Conservation (phyloP, 75 land plant species). For the Ceratopteris richardii region DNA sequence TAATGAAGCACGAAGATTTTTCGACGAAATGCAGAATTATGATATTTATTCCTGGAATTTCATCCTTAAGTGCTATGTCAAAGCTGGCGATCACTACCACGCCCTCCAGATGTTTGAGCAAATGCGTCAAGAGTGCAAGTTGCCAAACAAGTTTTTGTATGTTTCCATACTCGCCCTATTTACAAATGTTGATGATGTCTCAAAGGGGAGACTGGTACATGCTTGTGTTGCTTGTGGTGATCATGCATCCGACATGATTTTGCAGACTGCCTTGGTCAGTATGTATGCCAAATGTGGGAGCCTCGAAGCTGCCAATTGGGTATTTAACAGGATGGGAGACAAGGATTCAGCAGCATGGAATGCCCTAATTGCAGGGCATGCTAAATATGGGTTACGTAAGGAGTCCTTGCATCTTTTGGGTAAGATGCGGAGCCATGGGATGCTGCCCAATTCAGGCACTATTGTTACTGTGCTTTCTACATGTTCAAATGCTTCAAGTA, state of each 20-base stretch:
- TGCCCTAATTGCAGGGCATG: slow-evolving; percentile 32
- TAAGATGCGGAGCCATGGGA: slow-evolving; percentile 15
- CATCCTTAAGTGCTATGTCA: slow-evolving; percentile 41
- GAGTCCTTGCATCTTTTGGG: slow-evolving; percentile 26
- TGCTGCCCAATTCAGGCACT: slow-evolving; percentile 41
- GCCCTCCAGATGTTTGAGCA: slow-evolving; percentile 28
- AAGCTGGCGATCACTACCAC: slow-evolving; percentile 10
- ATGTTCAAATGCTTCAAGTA: slow-evolving; percentile 40
- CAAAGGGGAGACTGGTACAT: slow-evolving; percentile 6
- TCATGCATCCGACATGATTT: slow-evolving; percentile 21
- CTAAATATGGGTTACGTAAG: slow-evolving; percentile 18
- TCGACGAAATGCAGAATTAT: slow-evolving; percentile 26
- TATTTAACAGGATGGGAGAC: slow-evolving; percentile 14
- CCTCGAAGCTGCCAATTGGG: slow-evolving; percentile 12
- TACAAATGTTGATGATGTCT: not conserved
- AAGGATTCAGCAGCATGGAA: slow-evolving; percentile 39
- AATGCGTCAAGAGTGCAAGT: slow-evolving; percentile 34
- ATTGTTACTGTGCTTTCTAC: slow-evolving; percentile 43
- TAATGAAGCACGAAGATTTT: slow-evolving; percentile 18
- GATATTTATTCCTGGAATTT: slow-evolving; percentile 36
- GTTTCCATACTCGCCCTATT: not conserved
- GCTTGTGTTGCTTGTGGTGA: slow-evolving; percentile 29
- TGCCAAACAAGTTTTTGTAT: slow-evolving; percentile 8
- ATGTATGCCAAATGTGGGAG: slow-evolving; percentile 33
- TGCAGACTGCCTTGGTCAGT: slow-evolving; percentile 45